phyloP scores from a whole-genome alignment of 1,139 yeast genomes.

The Hemisphaericaspora xylofermentans region DNA sequence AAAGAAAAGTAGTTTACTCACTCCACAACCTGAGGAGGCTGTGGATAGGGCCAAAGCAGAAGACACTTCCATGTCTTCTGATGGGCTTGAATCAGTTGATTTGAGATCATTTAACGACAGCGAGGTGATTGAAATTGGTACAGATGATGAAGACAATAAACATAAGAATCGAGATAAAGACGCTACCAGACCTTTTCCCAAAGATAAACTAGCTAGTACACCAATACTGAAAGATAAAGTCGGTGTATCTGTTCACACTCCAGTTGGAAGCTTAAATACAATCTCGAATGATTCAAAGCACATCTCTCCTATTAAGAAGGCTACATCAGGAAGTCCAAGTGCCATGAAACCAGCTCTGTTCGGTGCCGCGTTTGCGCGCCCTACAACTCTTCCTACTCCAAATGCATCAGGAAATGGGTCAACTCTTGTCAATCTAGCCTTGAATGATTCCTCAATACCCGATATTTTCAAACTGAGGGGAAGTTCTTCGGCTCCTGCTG shows the following conservation, averaged over 20 bases:
- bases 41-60: neutral
- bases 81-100: neutral
- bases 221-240: too few relatives aligned
- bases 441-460: constrained; percentile 5
- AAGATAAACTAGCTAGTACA: too few relatives aligned
- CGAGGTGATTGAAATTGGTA: neutral
- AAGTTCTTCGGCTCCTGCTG: neutral
- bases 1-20: neutral
- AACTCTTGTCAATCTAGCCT: constrained; percentile 3
- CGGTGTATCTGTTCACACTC: too few relatives aligned
- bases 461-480: constrained; percentile 1
- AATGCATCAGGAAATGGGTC: neutral
- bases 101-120: neutral
- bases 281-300: too few relatives aligned
- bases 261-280: too few relatives aligned
- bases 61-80: neutral
- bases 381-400: too few relatives aligned
- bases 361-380: too few relatives aligned
- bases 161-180: neutral
- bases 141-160: constrained; percentile 2
- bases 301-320: too few relatives aligned
- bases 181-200: too few relatives aligned
- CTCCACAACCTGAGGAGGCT: neutral
- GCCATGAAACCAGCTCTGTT: too few relatives aligned
- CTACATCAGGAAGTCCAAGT: too few relatives aligned